Base-by-base conservation (phyloP, 1,284 basidiomycete species). In the Leccinum huronense region DNA sequence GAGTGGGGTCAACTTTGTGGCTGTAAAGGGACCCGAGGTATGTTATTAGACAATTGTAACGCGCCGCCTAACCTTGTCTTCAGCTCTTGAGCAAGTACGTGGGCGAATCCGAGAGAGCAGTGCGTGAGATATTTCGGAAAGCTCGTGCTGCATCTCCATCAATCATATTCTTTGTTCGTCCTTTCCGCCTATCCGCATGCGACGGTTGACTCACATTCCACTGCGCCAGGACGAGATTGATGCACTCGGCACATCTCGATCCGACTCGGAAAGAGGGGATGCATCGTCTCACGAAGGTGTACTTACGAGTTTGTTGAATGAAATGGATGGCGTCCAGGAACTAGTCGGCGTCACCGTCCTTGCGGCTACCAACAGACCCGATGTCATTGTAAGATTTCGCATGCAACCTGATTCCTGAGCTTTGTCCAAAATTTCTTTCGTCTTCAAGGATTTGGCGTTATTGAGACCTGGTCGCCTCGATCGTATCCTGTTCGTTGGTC, bases 241-340 rank as follows among this genome's bases (percentile, higher is more conserved):
- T 73, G 95, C 96, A 0, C 83, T 99, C 1, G 95, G 93, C 0
- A 86, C 88, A 0, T 89, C 93, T 0, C 86, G 97, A 38, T 84
- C 83, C 3, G 84, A 85, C 13, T 87, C 89, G 57, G 80, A 80
- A 5, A 84, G 86, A 51, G 75, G 79, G 2, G 80, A 80, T 1
- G 76, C 78, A 7, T 63, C 66, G 1, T 84, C 88, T 0, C 89
- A 95, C 69, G 91, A 94, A 71, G 94, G 97, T 7, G 94, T 98
- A 13, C 84, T 99, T 19, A 97, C 95, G 0, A 97, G 89, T 65
- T 81, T 99, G 23, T 78, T 99, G 61, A 99, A 96, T 73, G 97
- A 98, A 77, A 98, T 99, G 94, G 97, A 99, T 75, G 97, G 97
- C 13, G 92, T 99, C 2, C 94, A 98, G 77, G 92, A 95, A 76